Evolutionary conservation across 2,329 filamentous ascomycete species (phyloP), one percentile per base, ranked within the genome.

Genomic region (Xylariaceae sp.): DNA sequence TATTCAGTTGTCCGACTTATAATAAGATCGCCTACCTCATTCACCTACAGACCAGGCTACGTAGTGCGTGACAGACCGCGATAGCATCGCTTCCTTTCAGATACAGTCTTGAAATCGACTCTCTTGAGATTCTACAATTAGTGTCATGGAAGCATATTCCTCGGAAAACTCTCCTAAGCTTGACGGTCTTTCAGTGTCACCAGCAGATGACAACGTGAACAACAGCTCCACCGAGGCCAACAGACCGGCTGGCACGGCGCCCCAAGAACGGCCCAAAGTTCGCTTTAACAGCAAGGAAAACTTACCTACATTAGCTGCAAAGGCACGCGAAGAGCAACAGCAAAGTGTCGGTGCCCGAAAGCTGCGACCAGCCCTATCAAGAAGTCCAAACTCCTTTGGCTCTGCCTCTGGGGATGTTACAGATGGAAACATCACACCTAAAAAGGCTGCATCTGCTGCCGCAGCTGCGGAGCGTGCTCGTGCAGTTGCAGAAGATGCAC

Each of bases 391-490:
- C 52, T 72, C 70, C 9, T 60, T 60, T 17, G 62, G 62, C 45
- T 67, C 64, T 0, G 56, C 66, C 5, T 15, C 47, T 1, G 54
- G 60, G 45, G 62, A 62, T 12, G 53, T 57, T 11, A 59, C 27
- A 12, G 44, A 56, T 18, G 48, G 52, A 38, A 47, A 48, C 22
- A 33, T 51, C 5, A 43, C 47, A 39, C 42, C 41, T 5, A 41
- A 40, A 15, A 55, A 54, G 35, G 44, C 45, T 2, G 53, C 48
- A 31, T 54, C 68, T 9, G 67, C 66, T 5, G 68, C 65, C 2
- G 69, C 67, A 15, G 69, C 70, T 2, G 68, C 70, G 42, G 63
- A 68, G 44, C 65, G 71, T 39, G 70, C 68, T 2, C 62, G 63
- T 36, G 58, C 66, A 35, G 59, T 71, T 33, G 71, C 69, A 58